Base-by-base conservation (phyloP, 306 rosid genomes). In the Abrus precatorius region DNA sequence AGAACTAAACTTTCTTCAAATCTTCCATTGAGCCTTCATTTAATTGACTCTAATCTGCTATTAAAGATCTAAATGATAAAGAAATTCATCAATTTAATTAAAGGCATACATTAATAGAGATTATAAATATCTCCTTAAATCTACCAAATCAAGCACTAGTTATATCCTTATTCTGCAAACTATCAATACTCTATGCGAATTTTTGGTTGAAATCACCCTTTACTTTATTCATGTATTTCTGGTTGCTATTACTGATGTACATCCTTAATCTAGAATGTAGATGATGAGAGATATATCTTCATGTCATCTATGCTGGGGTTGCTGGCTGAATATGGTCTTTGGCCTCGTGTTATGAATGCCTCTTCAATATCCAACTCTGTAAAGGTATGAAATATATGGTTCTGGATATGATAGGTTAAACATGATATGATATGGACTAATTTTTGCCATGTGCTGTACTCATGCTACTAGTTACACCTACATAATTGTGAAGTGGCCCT, bases 301-400 rank as follows among this genome's bases (percentile, higher is more conserved):
- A 91, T 79, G 94, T 90, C 97, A 81, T 90, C 99, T 41, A 86
- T 95, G 97, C 87, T 95, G 63, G 95, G 96, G 45, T 81, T 95
- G 85, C 88, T 95, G 83, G 90, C 93, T 59, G 97, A 93, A 60
- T 90, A 91, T 86, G 89, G 90, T 38, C 75, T 91, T 41, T 90
- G 90, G 94, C 99, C 99, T 9, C 92, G 87, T 76, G 95, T 90
- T 69, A 79, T 91, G 76, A 93, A 91, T 87, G 97, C 99, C 60
- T 84, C 97, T 84, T 90, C 91, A 75, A 72, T 95, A 89, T 85
- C 97, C 41, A 89, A 79, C 87, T 80, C 83, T 56, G 83, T 95
- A 56, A 93, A 91, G 99, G 99, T 95, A 91, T 64, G 57, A 48
- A 57, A 74, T 48, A 74, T 74, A 29, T 20, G 43, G 32, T 84